Evolutionary conservation across 345 rosid genomes (phyloP), one percentile per base, ranked within the genome.

Genomic region (Linum lewisii): DNA sequence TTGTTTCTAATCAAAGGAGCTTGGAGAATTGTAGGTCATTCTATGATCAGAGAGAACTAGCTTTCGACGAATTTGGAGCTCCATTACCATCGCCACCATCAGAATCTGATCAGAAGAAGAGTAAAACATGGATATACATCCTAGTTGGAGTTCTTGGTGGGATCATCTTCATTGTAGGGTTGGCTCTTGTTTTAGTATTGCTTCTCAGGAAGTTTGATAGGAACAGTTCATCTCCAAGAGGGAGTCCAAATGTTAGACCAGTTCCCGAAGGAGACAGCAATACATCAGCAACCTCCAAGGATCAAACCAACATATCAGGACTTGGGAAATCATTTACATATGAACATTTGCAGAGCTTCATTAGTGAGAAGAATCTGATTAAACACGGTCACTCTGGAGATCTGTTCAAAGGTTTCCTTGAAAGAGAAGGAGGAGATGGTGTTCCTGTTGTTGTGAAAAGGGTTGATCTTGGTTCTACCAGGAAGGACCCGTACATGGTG

Each of bases 171-270:
- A 62, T 71, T n/a, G 51, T 15, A 22, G 65, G 78, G 34, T 21
- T 82, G 67, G 77, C 72, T 18, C 45, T 74, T 53, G 51, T 74
- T 34, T 69, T 80, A 34, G 69, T 80, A 37, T 51, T 77, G 34
- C 37, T 77, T 61, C 60, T 72, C 20, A 74, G 76, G 53, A 69
- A 60, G 69, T 68, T 57, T 66, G 65, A 67, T 24, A 75, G 52
- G 57, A 63, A 59, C 42, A 22, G 32, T 59, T 52, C 68, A 42
- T 72, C 68, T 64, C 80, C 75, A 59, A 79, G 78, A 68, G 83
- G 78, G 51, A 53, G 29, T 57, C 70, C 78, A 7, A 69, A 84
- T 24, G 80, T 71, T 36, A 90, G 90, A 24, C 87, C 87, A 49
- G 73, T 81, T 63, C 82, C 84, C 4, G 81, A 75, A 61, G 84